Base-by-base conservation (phyloP, 768 basidiomycete genomes). In the Daedalea quercina region DNA sequence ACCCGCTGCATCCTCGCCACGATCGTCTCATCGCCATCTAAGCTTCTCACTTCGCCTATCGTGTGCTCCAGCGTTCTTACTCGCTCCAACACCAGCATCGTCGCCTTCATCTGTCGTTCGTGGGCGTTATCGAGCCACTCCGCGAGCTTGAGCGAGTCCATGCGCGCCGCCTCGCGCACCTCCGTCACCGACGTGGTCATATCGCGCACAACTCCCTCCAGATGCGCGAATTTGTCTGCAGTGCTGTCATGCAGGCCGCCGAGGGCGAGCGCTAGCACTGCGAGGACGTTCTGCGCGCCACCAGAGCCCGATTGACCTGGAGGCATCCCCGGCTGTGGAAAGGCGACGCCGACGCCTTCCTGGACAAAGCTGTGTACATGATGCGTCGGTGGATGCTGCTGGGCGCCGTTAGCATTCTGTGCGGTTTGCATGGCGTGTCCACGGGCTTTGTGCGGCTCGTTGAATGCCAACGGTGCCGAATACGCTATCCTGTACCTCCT, bases 121-220 rank as follows among this genome's bases (percentile, higher is more conserved):
- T 56, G 58, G 47, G 56, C 7, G 8, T 45, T 50, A 1, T 54
- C 50, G 19, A 57, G 47, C 24, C 53, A 51, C 13, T 52, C 50
- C 40, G 50, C 50, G 3, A 51, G 40, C 41, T 41, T 51, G 9
- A 47, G 51, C 11, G 47, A 49, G 33, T 57, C 57, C 33, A 17
- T 20, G 13, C 46, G 47, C 2, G 37, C 46, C 20, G 44, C 7
- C 20, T 51, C 50, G 26, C 41, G 50, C 50, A 43, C 40, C 2
- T 9, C n/a, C 25, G 24, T 17, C 3, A 50, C 37, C 9, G 33
- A 20, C 9, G 9, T 12, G 3, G 35, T 20, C 6, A 50, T 2
- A 11, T 13, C 35, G 25, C 23, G 13, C 3, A 51, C 17, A 2
- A 35, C 11, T 3, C 9, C 41, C 2, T 31, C 50, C 3, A 51